Percentiles rank a stretch among this genome's conserved stretches.
Conservation (phyloP, 2,329 filamentous ascomycete genomes). For the Alternaria rosae region DNA sequence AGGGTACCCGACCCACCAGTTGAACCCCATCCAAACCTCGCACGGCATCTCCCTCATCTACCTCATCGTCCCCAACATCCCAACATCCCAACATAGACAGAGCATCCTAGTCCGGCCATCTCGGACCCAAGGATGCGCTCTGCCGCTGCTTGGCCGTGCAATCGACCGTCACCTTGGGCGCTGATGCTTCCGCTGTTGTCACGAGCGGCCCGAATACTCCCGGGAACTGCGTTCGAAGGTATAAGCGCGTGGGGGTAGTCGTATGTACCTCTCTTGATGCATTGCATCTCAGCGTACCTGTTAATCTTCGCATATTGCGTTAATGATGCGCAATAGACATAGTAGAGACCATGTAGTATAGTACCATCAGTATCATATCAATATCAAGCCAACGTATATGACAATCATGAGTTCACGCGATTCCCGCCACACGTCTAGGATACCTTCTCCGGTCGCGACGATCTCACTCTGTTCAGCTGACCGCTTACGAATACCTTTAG, state of each 20-base stretch:
- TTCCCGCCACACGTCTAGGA: not conserved
- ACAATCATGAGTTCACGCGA: not conserved
- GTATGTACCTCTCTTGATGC: not conserved
- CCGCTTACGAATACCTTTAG: constrained; percentile 1
- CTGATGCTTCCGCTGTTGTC: constrained; percentile 10
- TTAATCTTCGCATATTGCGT: not conserved
- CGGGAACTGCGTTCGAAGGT: constrained; percentile 1
- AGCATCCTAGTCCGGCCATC: constrained; percentile 56
- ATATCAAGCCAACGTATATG: not conserved
- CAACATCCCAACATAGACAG: constrained; percentile 52
- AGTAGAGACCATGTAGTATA: not conserved
- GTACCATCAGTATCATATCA: not conserved
- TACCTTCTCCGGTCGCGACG: not conserved
- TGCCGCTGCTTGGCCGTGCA: constrained; percentile 5
- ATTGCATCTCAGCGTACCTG: not conserved
- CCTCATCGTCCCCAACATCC: constrained; percentile 34
- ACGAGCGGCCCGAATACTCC: constrained; percentile 6
- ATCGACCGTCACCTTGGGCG: constrained; percentile 2
- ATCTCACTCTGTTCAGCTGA: constrained; percentile 3
- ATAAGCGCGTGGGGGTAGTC: constrained; percentile 1
- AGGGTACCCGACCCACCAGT: not conserved
- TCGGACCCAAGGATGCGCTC: constrained; percentile 57
- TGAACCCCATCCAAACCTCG: not conserved
- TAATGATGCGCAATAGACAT: not conserved
- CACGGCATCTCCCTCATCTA: not conserved